A percentile compares a stretch with the other conserved stretches of the same genome.
Conservation (phyloP, 345 rosid genomes). For the Salix dunnii region DNA sequence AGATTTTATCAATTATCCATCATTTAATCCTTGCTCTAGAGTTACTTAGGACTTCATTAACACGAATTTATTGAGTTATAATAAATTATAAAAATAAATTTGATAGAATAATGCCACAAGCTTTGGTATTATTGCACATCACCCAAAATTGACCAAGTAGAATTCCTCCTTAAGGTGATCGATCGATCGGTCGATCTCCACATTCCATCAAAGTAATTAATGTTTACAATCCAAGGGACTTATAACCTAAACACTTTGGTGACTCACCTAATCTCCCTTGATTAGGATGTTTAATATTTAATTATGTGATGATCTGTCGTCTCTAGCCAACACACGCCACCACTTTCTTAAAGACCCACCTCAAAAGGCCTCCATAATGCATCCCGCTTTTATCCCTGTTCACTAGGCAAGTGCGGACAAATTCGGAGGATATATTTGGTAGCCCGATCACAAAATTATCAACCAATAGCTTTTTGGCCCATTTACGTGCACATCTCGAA, state of each 20-base stretch:
- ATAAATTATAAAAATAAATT: too few relatives aligned
- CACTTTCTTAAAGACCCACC: neutral
- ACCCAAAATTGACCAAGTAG: neutral
- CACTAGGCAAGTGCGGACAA: neutral
- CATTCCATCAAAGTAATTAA: neutral
- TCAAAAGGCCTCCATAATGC: neutral
- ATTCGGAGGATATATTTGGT: neutral
- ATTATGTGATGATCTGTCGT: neutral
- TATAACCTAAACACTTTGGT: neutral
- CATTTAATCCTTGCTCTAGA: too few relatives aligned
- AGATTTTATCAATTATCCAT: too few relatives aligned
- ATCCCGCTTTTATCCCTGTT: neutral
- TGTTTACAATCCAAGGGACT: neutral
- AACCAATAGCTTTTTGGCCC: too few relatives aligned
- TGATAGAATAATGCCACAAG: neutral
- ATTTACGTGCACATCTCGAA: too few relatives aligned
- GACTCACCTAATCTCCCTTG: neutral
- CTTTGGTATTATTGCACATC: neutral
- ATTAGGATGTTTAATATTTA: neutral
- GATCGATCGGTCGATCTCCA: neutral
- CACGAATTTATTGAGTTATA: too few relatives aligned
- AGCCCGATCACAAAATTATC: neutral
- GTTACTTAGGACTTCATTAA: too few relatives aligned
- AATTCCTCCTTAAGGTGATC: neutral
- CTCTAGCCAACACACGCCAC: neutral